Conservation (phyloP, 2,329 filamentous ascomycete species). For the Calonectria pauciramosa region DNA sequence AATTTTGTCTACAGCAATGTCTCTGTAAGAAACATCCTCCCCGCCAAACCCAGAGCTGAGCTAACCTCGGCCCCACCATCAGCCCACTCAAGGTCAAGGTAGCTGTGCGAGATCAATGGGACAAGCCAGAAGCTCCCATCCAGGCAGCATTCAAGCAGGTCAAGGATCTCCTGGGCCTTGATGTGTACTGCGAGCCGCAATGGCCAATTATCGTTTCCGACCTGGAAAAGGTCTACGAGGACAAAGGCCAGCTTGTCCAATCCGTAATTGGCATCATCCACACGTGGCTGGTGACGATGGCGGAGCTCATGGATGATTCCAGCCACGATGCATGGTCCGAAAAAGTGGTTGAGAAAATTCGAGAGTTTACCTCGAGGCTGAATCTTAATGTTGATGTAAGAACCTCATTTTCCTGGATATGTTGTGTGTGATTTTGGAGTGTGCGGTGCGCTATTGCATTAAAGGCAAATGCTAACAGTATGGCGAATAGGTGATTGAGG, state of each 20-base stretch:
- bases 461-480: neutral
- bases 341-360: conserved; percentile 54
- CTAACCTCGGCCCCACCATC: neutral
- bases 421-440: neutral
- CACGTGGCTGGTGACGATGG: conserved; percentile 55
- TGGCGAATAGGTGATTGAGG: conserved; percentile 37
- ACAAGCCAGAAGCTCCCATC: conserved; percentile 48
- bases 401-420: neutral
- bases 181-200: conserved; percentile 56
- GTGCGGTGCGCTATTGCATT: neutral
- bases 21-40: conserved; percentile 21
- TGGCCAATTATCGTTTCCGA: conserved; percentile 58
- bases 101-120: conserved; percentile 60
- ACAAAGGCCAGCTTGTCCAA: conserved; percentile 56
- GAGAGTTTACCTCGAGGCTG: conserved; percentile 43
- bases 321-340: conserved; percentile 58
- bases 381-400: conserved; percentile 55
- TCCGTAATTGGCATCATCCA: conserved; percentile 54
- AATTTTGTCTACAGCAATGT: conserved; percentile 24
- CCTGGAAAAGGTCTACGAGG: conserved; percentile 54
- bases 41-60: neutral
- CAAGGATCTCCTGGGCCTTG: conserved; percentile 54
- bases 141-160: conserved; percentile 51
- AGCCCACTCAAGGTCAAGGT: conserved; percentile 60
- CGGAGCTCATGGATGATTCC: conserved; percentile 57